A percentile compares a stretch with the other conserved stretches of the same genome.
phyloP scores from a whole-genome alignment of 2,329 filamentous ascomycete species.

The Cladosporium sp. region DNA sequence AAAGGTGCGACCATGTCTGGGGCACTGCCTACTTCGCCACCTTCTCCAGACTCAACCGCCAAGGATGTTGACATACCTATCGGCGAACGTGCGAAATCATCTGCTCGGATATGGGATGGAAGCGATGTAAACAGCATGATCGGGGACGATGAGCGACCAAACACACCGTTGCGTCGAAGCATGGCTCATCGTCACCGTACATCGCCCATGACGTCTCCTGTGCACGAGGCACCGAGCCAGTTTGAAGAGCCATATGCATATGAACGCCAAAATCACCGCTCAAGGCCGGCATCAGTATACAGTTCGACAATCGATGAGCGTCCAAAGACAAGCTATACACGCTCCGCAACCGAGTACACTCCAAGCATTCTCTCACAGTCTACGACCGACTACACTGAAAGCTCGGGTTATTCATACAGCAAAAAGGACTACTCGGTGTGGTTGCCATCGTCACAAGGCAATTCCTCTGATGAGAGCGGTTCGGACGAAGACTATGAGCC shows the following conservation, averaged over 20 bases:
- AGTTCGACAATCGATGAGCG: background rate
- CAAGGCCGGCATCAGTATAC: constrained; percentile 6
- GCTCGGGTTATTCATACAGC: constrained; percentile 13
- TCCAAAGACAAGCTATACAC: constrained; percentile 9
- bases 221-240: background rate
- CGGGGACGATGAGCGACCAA: constrained; percentile 17
- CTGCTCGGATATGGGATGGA: constrained; percentile 44
- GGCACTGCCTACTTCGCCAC: constrained; percentile 14
- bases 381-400: constrained; percentile 24
- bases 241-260: constrained; percentile 6
- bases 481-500: constrained; percentile 25
- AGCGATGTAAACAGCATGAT: constrained; percentile 34
- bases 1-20: constrained; percentile 30
- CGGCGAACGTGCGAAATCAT: constrained; percentile 51
- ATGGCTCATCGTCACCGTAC: constrained; percentile 25
- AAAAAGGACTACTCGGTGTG: constrained; percentile 46
- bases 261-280: constrained; percentile 1
- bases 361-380: constrained; percentile 21
- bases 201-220: constrained; percentile 13
- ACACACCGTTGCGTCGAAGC: constrained; percentile 14
- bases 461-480: constrained; percentile 27
- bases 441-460: constrained; percentile 41
- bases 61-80: constrained; percentile 59
- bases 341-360: constrained; percentile 27
- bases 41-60: constrained; percentile 29